Percentiles rank a stretch among this genome's conserved stretches.
Conservation (phyloP, 1,284 basidiomycete species). For the Tranzscheliella williamsii region DNA sequence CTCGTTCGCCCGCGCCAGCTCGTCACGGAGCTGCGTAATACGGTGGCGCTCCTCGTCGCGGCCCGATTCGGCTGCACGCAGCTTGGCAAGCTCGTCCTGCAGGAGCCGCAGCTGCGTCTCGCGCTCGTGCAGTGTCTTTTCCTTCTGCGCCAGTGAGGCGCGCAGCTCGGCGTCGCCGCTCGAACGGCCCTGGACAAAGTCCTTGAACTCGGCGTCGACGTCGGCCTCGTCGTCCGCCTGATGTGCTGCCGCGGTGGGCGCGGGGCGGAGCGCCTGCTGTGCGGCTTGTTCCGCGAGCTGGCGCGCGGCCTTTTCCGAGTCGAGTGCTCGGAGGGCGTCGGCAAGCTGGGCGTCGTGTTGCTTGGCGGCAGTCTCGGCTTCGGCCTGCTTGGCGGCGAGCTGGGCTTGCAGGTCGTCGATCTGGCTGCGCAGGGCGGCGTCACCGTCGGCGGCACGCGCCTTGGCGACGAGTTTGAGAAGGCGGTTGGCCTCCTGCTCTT, state of each 20-base stretch:
- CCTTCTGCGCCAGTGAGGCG: conserved; percentile 7
- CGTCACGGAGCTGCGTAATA: conserved; percentile 3
- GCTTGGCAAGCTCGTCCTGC: conserved; percentile 12
- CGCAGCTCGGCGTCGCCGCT: not conserved
- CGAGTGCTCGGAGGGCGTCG: conserved; percentile 4
- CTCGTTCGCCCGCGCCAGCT: conserved; percentile 8
- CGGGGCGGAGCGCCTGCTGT: conserved; percentile 4
- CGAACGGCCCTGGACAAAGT: conserved; percentile 13
- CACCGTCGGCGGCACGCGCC: conserved; percentile 19
- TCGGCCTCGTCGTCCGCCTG: conserved; percentile 15
- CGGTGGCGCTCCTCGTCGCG: conserved; percentile 5
- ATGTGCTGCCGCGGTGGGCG: not conserved
- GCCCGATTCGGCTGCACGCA: conserved; percentile 5
- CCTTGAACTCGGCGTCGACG: conserved; percentile 22
- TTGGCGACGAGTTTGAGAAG: conserved; percentile 36
- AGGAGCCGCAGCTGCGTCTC: conserved; percentile 6
- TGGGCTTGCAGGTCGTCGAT: conserved; percentile 24
- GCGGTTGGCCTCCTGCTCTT: conserved; percentile 37
- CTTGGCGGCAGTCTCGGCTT: conserved; percentile 2
- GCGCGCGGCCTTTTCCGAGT: conserved; percentile 3
- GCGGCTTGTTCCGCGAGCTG: no score
- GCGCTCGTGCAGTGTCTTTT: conserved; percentile 15
- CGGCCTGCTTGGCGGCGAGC: conserved; percentile 12
- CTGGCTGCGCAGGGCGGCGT: conserved; percentile 9
- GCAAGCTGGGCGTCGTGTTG: not conserved